Evolutionary conservation across 768 basidiomycete genomes (phyloP), one percentile per base, ranked within the genome.

Genomic region (Tricholoma sp.): DNA sequence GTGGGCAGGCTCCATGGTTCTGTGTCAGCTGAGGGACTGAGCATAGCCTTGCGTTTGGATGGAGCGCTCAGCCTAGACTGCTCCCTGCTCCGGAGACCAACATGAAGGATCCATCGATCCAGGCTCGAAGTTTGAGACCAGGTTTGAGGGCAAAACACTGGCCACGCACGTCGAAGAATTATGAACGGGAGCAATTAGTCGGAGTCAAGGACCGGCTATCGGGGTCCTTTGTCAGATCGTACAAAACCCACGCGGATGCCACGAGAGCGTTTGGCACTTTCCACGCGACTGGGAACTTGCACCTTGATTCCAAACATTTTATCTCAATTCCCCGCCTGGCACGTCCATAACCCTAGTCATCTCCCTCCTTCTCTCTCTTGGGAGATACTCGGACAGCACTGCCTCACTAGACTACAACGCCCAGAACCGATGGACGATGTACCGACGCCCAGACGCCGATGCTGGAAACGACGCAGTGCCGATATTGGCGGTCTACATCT

Each of bases 401-500:
- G 24, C 33, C 47, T 56, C 55, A 53, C 64, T 61, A 47, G 34
- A 44, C 11, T 36, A 44, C 57, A 41, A 48, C 55, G 54, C 50
- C 62, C 56, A 42, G 36, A 34, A 52, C 39, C 54, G 53, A 63
- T 51, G 55, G 55, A 58, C 45, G 33, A 24, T 20, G 41, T 55
- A 42, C 24, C 29, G 3, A 39, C 57, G 31, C 50, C 39, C 53
- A 36, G 56, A 58, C 56, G 54, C 52, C 45, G 45, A 8, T 44
- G 31, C 44, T 71, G 65, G 36, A 72, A 82, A 57, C 77, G 94
- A 53, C 76, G 90, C 48, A 94, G 90, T 67, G 92, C 94, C 55
- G 94, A 98, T 70, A 80, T 91, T 42, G 94, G 94, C 11, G 94
- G 94, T 32, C 80, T 98, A 57, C 84, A 86, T 56, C 85, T 93